Evolutionary conservation across 2,329 filamentous ascomycete species (phyloP).

Genomic region (Blastomyces parvus): DNA sequence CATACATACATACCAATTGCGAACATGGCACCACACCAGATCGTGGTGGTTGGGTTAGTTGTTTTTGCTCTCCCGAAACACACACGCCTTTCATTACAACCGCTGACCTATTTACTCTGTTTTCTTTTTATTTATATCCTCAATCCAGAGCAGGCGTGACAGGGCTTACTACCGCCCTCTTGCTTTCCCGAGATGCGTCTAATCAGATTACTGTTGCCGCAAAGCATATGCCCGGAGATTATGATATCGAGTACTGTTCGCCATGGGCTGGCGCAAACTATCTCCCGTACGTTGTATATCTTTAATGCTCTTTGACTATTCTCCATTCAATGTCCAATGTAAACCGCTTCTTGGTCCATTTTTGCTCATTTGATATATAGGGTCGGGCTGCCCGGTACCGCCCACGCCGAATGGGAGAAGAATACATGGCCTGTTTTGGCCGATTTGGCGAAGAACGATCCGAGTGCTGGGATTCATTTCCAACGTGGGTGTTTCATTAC

Average conservation of each 20-base stretch:
- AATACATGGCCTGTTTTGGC: conserved; percentile 56
- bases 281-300: conserved; percentile 49
- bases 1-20: not conserved
- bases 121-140: conserved; percentile 9
- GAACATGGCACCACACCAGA: conserved; percentile 28
- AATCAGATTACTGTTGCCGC: conserved; percentile 62
- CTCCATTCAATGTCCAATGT: not conserved
- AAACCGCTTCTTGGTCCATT: not conserved
- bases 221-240: conserved; percentile 90
- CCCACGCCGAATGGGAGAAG: conserved; percentile 47
- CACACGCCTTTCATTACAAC: too few species aligned
- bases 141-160: conserved; percentile 51
- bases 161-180: conserved; percentile 55
- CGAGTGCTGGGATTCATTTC: conserved; percentile 72
- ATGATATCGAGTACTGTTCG: conserved; percentile 81
- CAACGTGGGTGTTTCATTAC: conserved; percentile 46
- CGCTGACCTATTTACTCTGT: too few species aligned
- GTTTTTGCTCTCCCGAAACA: not conserved
- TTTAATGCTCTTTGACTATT: not conserved
- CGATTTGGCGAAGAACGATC: conserved; percentile 52
- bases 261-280: conserved; percentile 83
- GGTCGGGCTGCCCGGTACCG: conserved; percentile 31
- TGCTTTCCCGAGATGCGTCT: conserved; percentile 47
- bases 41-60: conserved; percentile 33
- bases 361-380: conserved; percentile 19